phyloP scores from a whole-genome alignment of 2,329 filamentous ascomycete genomes.

The Colletotrichum coccodes region DNA sequence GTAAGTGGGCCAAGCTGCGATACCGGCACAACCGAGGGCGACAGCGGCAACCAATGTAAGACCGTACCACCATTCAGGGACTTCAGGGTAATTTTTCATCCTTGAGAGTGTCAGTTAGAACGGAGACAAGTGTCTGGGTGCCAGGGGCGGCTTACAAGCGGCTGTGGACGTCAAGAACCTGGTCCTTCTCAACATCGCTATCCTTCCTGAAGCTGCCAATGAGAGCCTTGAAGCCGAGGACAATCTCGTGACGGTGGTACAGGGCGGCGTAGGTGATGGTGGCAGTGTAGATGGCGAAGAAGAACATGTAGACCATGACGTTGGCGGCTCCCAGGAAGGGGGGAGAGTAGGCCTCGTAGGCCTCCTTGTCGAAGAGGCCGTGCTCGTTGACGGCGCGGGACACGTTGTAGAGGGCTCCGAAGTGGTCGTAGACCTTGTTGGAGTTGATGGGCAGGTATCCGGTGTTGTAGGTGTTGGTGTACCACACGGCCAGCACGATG shows the following conservation, averaged over 20 bases:
- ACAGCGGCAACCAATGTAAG: slow-evolving; percentile 54
- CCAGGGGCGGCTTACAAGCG: no score
- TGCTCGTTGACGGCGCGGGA: slow-evolving; percentile 51
- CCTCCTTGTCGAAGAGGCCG: slow-evolving; percentile 55
- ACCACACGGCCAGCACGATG: slow-evolving; percentile 67
- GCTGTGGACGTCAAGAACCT: slow-evolving; percentile 56
- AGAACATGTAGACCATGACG: slow-evolving; percentile 63
- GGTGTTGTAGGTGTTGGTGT: slow-evolving; percentile 66
- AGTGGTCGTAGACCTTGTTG: slow-evolving; percentile 62
- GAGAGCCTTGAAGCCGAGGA: slow-evolving; percentile 58
- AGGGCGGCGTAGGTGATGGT: slow-evolving; percentile 60
- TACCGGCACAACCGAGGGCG: slow-evolving; percentile 56
- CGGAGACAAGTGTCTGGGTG: no score
- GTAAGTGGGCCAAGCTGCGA: slow-evolving; percentile 60
- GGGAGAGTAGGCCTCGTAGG: slow-evolving; percentile 62
- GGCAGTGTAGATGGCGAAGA: slow-evolving; percentile 65
- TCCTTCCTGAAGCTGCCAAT: slow-evolving; percentile 56
- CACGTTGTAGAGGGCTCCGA: slow-evolving; percentile 58
- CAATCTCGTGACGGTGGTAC: slow-evolving; percentile 63
- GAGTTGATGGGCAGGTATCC: slow-evolving; percentile 64
- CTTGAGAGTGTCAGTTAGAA: no score
- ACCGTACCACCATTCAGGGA: slow-evolving; percentile 66
- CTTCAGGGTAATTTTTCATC: slow-evolving; percentile 60
- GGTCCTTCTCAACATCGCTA: slow-evolving; percentile 46
- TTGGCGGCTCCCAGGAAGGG: slow-evolving; percentile 62